Evolutionary conservation across 208 protist genomes (phyloP).

Genomic region (Trypanosoma platydactyli): DNA sequence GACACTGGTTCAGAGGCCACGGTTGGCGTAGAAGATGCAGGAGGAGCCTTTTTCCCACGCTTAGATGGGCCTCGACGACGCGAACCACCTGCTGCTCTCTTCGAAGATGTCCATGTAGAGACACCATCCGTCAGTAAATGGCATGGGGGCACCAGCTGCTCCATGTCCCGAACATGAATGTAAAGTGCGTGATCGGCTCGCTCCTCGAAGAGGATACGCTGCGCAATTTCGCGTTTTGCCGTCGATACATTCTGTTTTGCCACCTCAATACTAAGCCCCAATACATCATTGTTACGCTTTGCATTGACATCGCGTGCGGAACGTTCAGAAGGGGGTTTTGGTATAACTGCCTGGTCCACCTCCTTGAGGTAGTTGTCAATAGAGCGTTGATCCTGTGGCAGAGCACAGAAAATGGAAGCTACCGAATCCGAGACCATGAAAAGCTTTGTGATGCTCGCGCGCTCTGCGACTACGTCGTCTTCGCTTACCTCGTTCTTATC

Average conservation of each 20-base stretch:
- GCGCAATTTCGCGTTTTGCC: constrained; percentile 31
- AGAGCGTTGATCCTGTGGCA: constrained; percentile 39
- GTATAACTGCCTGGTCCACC: constrained; percentile 46
- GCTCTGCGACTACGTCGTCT: constrained; percentile 60
- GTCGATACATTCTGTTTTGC: neutral
- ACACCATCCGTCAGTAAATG: constrained; percentile 37
- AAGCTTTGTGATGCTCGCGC: constrained; percentile 79
- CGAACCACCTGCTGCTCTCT: neutral
- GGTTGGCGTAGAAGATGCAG: neutral
- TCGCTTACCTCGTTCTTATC: constrained; percentile 26
- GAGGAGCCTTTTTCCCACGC: neutral
- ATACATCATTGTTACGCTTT: neutral
- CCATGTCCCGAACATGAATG: constrained; percentile 85
- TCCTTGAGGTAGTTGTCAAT: constrained; percentile 61
- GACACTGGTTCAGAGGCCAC: constrained; percentile 25
- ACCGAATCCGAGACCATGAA: constrained; percentile 81
- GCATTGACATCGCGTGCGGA: neutral
- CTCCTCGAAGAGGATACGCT: constrained; percentile 71
- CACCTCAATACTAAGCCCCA: neutral
- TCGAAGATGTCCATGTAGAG: neutral
- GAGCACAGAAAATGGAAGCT: constrained; percentile 60
- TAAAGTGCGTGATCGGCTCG: constrained; percentile 60
- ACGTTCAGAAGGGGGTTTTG: neutral
- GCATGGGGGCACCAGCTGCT: constrained; percentile 68
- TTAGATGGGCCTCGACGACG: constrained; percentile 7